These are phyloP conservation scores for Cryptococcus sp. DNA, from an alignment of 1,284 basidiomycete species.

Conservation along the genomic window DNA sequence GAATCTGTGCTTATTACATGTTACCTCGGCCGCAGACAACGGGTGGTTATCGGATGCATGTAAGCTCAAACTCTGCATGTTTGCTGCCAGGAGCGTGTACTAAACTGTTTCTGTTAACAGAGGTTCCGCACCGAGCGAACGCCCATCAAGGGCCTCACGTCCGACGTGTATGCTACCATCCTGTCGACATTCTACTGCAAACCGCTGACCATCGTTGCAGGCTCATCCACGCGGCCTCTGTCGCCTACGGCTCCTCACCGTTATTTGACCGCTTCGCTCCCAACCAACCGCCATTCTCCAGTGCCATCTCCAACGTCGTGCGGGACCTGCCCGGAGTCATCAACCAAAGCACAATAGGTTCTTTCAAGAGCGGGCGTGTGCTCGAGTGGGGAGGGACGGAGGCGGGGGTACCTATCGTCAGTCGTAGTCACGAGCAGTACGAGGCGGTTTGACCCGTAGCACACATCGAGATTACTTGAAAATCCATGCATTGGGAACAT, in stretches of 20 bases:
- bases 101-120: slow-evolving; percentile 57
- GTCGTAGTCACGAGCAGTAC: slow-evolving; percentile 12
- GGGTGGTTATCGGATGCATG: slow-evolving; percentile 56
- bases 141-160: slow-evolving; percentile 74
- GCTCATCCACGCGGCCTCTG: slow-evolving; percentile 60
- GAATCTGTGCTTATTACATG: slow-evolving; percentile 2
- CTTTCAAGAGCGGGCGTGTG: slow-evolving; percentile 3
- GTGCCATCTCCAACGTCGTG: slow-evolving; percentile 33
- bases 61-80: slow-evolving; percentile 12
- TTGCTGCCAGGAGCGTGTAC: slow-evolving; percentile 32
- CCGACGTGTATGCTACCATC: slow-evolving; percentile 65
- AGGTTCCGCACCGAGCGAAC: slow-evolving; percentile 71
- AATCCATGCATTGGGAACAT: no score
- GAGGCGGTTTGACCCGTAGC: neutral
- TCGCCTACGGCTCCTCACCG: slow-evolving; percentile 57
- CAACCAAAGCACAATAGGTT: slow-evolving; percentile 8
- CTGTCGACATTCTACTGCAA: neutral
- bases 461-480: no score
- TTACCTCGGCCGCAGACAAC: slow-evolving; percentile 55
- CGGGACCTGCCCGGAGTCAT: slow-evolving; percentile 30
- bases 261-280: slow-evolving; percentile 57
- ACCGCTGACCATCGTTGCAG: slow-evolving; percentile 3
- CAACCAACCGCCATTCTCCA: slow-evolving; percentile 46
- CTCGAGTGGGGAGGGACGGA: slow-evolving; percentile 36
- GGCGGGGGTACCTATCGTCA: slow-evolving; percentile 13